Base-by-base conservation (phyloP, 2,329 filamentous ascomycete species). In the Nigrograna mackinnonii region DNA sequence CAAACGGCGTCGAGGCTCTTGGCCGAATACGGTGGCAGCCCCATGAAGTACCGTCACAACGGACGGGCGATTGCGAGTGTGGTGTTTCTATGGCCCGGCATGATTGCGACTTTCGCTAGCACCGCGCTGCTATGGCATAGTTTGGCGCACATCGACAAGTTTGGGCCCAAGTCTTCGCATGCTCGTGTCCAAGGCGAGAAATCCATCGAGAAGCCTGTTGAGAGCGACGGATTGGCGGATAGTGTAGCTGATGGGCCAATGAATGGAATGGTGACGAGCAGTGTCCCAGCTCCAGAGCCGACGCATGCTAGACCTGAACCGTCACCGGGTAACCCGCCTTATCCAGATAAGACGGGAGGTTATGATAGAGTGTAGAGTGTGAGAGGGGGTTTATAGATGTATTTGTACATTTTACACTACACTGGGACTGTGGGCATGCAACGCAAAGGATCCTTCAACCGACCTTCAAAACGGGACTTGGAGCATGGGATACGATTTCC, bases 41-140 rank as follows among this genome's bases (percentile, higher is more conserved):
- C 70, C 6, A 41, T 74, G 30, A 57, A 57, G 24, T 82, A 82
- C 50, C 62, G 71, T 16, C 58, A 76, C 14, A 81, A 80, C 43
- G 70, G 70, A 1, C 64, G 76, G 7, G 76, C 73, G 6, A 57
- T 82, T 40, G 76, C 77, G 1, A 74, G 74, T 28, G 71, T 76
- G 3, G 76, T 80, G 0, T 74, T 82, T 17, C 52, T 77, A 13
- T 83, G 79, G 79, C 64, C 73, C 1, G 79, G 79, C 0, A 71
- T 73, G 54, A 43, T 79, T 2, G 70, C 67, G 13, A 76, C 77
- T 0, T 67, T 78, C 41, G 69, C 70, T 43, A 73, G 71, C 50
- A 68, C 68, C 14, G 53, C 64, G 14, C 42, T 74, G 2, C 52
- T 74, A 19, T 72, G 68, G 62, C 48, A 57, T 12, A 64, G 60